These are phyloP conservation scores for Phlebiopsis gigantea DNA, from an alignment of 768 basidiomycete species.

Conservation along the genomic window DNA sequence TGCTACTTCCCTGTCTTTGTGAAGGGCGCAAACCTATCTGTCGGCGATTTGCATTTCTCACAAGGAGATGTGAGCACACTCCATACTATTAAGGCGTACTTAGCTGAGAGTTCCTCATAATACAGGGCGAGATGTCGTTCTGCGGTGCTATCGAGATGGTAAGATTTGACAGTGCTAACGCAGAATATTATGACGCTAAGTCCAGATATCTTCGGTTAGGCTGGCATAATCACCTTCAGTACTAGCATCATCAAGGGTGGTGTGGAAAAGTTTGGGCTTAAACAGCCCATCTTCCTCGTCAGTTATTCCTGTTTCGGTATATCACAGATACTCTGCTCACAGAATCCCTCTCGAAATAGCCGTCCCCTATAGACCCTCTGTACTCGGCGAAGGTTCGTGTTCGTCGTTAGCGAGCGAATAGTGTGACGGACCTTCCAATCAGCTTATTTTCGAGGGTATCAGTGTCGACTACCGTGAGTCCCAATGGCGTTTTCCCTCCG, in stretches of 20 bases:
- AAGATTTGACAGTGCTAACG: not conserved
- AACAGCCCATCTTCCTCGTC: conserved; percentile 72
- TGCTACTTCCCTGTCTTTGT: conserved; percentile 78
- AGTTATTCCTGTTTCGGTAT: conserved; percentile 10
- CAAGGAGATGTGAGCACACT: conserved; percentile 54
- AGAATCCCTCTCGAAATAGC: conserved; percentile 33
- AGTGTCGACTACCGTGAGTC: conserved; percentile 63
- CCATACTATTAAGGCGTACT: not conserved
- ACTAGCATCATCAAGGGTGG: conserved; percentile 72
- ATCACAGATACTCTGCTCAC: not conserved
- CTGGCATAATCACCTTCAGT: conserved; percentile 68
- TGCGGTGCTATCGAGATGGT: conserved; percentile 80
- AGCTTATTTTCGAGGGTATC: conserved; percentile 73
- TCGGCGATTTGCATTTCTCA: conserved; percentile 77
- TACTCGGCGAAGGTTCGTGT: conserved; percentile 59
- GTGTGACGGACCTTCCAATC: not conserved
- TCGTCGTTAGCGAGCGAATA: not conserved
- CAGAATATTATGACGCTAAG: not conserved
- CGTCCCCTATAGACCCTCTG: conserved; percentile 68
- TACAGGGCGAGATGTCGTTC: conserved; percentile 48
- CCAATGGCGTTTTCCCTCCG: not conserved
- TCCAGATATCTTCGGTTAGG: conserved; percentile 32
- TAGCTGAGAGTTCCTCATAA: not conserved
- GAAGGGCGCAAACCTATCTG: conserved; percentile 69
- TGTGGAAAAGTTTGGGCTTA: conserved; percentile 66